phyloP scores from a whole-genome alignment of 108 stramenopile species.

The Cyclostephanos tholiformis region DNA sequence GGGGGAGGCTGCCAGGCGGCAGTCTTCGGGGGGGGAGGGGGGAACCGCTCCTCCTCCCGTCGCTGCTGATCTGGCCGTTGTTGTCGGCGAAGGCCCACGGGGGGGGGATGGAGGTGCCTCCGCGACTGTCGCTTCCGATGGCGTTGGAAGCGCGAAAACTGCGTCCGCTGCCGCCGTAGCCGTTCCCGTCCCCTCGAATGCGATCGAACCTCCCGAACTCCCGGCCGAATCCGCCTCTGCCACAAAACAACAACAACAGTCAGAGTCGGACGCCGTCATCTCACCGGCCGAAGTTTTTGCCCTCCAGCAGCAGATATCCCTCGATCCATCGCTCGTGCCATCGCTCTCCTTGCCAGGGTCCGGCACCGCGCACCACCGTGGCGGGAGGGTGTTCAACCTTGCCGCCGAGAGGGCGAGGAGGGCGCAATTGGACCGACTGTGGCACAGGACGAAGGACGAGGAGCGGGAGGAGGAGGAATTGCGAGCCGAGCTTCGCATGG shows the following conservation, averaged over 20 bases:
- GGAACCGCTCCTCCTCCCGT: not conserved
- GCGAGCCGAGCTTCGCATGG: conserved; percentile 70
- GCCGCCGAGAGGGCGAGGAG: conserved; percentile 76
- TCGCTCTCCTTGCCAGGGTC: conserved; percentile 47
- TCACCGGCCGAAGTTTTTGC: conserved; percentile 17
- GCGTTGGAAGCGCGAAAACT: not conserved
- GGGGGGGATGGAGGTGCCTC: not conserved
- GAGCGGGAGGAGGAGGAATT: conserved; percentile 75
- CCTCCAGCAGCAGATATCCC: conserved; percentile 6
- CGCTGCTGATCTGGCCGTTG: not conserved
- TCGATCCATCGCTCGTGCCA: conserved; percentile 26
- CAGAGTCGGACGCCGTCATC: not conserved
- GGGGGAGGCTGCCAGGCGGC: conserved; percentile 36
- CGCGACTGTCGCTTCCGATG: conserved; percentile 14
- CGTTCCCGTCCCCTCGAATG: not conserved
- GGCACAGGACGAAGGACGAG: conserved; percentile 83
- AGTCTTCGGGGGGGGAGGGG: conserved; percentile 46
- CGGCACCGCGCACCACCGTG: conserved; percentile 58
- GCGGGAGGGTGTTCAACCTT: conserved; percentile 68
- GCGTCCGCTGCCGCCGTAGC: not conserved
- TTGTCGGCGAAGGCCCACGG: conserved; percentile 7
- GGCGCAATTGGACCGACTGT: conserved; percentile 67
- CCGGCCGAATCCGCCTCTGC: not conserved
- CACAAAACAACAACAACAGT: not conserved
- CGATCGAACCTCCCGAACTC: conserved; percentile 11